Conservation (phyloP, 495 filamentous ascomycete genomes). For the Neurospora sp. region DNA sequence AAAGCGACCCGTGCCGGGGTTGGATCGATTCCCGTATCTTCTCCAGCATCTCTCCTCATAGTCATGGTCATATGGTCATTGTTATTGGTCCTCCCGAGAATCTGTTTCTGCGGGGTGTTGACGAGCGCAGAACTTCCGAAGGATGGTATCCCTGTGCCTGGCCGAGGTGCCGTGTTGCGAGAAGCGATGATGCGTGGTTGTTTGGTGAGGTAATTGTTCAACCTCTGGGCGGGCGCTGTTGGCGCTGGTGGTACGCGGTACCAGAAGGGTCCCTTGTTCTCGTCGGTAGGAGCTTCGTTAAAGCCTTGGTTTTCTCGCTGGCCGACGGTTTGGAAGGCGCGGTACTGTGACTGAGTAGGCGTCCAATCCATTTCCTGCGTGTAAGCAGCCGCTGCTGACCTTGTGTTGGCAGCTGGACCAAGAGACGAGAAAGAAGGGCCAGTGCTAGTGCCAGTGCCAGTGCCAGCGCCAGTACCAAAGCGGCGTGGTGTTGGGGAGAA, state of each 20-base stretch:
- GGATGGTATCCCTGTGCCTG: background rate
- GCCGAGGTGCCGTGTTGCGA: background rate
- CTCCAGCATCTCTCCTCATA: background rate
- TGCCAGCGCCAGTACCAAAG: background rate
- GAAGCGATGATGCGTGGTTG: conserved; percentile 20
- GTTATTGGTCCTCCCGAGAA: background rate
- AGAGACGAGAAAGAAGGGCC: background rate
- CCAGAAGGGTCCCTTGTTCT: conserved; percentile 38
- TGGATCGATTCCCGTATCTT: background rate
- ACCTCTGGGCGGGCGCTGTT: conserved; percentile 49
- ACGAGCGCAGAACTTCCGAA: background rate
- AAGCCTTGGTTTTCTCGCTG: conserved; percentile 44
- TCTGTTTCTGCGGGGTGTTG: background rate
- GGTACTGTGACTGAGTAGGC: conserved; percentile 47
- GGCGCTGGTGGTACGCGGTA: conserved; percentile 57
- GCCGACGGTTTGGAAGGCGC: conserved; percentile 37
- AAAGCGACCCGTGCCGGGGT: conserved; percentile 3
- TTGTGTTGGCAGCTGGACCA: background rate
- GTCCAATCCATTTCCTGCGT: conserved; percentile 74
- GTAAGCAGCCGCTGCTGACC: conserved; percentile 17
- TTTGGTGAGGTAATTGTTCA: conserved; percentile 48
- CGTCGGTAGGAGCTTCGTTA: conserved; percentile 39
- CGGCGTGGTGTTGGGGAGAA: background rate
- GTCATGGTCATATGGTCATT: background rate
- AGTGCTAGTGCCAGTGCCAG: background rate